Conservation (phyloP, 2,329 filamentous ascomycete genomes). For the Emydomyces testavorans region DNA sequence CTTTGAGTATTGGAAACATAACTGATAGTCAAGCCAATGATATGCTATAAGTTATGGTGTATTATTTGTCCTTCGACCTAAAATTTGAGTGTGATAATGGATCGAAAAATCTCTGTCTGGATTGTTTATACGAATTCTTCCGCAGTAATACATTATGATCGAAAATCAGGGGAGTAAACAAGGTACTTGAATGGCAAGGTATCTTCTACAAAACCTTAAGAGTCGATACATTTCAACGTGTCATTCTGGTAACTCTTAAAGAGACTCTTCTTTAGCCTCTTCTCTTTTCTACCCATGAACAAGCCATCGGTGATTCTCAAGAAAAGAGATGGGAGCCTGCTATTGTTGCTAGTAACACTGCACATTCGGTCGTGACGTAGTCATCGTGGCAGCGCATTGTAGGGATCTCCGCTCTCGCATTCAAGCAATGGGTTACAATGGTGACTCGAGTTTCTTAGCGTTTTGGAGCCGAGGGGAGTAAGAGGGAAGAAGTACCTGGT, state of each 20-base stretch:
- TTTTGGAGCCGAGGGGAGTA: no score
- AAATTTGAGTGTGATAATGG: constrained; percentile 1
- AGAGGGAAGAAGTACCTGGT: no score
- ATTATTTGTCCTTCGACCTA: constrained; percentile 1
- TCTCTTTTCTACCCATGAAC: not conserved
- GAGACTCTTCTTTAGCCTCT: not conserved
- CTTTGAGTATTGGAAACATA: not conserved
- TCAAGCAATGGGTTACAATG: no score
- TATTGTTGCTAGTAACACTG: no score
- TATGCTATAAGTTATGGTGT: constrained; percentile 12
- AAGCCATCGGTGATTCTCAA: no score
- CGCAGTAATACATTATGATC: not conserved
- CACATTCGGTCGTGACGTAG: no score
- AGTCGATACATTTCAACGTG: not conserved
- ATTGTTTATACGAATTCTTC: not conserved
- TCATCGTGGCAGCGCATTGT: not conserved
- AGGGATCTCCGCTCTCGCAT: no score
- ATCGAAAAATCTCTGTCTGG: not conserved
- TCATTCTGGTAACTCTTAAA: not conserved
- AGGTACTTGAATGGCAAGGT: no score
- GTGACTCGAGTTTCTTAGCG: no score
- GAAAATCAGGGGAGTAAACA: not conserved
- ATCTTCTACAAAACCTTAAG: not conserved
- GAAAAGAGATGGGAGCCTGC: no score
- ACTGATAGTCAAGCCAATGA: constrained; percentile 10